Conservation (phyloP, 441 rosid genomes). For the Erodium chrysanthum region DNA sequence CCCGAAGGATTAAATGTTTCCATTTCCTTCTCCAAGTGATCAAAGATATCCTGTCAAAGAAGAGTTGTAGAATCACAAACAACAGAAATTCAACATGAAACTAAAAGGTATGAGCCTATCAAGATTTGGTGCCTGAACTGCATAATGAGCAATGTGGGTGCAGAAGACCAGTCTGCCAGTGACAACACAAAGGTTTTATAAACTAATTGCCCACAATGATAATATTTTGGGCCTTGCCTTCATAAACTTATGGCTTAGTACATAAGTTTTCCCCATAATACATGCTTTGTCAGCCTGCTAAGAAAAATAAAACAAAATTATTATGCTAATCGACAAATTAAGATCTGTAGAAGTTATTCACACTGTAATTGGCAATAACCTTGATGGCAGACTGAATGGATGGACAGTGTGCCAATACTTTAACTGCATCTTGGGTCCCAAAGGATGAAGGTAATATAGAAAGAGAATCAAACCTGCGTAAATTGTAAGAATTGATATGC, state of each 20-base stretch:
- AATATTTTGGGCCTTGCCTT: slow-evolving; percentile 41
- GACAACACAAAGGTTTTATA: neutral
- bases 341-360: slow-evolving; percentile 4
- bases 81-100: neutral
- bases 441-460: slow-evolving; percentile 70
- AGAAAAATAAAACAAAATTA: slow-evolving; percentile 19
- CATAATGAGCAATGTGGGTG: neutral
- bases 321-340: slow-evolving; percentile 14
- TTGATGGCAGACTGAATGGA: slow-evolving; percentile 64
- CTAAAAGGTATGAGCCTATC: neutral
- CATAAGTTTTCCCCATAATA: slow-evolving; percentile 57
- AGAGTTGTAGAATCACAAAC: neutral
- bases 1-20: slow-evolving; percentile 46
- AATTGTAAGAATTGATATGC: slow-evolving; percentile 1
- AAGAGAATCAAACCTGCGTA: slow-evolving; percentile 81
- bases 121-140: neutral
- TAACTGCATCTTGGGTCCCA: slow-evolving; percentile 63
- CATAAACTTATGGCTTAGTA: slow-evolving; percentile 66
- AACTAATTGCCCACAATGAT: neutral
- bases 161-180: neutral
- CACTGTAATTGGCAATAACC: slow-evolving; percentile 33
- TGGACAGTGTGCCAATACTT: slow-evolving; percentile 62
- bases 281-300: slow-evolving; percentile 67
- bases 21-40: slow-evolving; percentile 65
- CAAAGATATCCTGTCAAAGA: slow-evolving; percentile 56